Evolutionary conservation across 2,329 filamentous ascomycete genomes (phyloP).

Genomic region (Aureobasidium lini): DNA sequence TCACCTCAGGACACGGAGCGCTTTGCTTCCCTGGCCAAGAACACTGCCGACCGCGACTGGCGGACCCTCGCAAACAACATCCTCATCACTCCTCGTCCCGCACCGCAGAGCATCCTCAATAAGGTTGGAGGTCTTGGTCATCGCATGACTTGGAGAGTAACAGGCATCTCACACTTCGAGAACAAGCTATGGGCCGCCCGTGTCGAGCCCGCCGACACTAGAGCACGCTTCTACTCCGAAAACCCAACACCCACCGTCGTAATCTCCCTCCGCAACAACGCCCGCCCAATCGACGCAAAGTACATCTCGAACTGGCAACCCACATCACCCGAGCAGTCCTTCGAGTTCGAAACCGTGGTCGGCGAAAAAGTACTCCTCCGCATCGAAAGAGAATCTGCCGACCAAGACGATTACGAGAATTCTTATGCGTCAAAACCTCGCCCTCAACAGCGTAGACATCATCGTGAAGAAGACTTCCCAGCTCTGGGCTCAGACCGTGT

Average conservation of each 20-base stretch:
- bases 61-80: constrained; percentile 84
- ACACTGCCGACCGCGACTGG: constrained; percentile 49
- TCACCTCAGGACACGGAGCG: constrained; percentile 61
- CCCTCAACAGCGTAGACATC: constrained; percentile 38
- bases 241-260: constrained; percentile 73
- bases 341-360: constrained; percentile 74
- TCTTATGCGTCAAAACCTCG: constrained; percentile 55
- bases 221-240: constrained; percentile 67
- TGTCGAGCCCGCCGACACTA: constrained; percentile 63
- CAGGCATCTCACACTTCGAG: constrained; percentile 65
- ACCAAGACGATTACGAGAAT: constrained; percentile 52
- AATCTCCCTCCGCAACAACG: constrained; percentile 67
- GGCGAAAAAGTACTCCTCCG: constrained; percentile 79
- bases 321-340: constrained; percentile 59
- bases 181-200: constrained; percentile 82
- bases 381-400: constrained; percentile 61
- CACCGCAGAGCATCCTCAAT: constrained; percentile 62
- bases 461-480: constrained; percentile 41
- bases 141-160: constrained; percentile 78
- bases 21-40: constrained; percentile 62
- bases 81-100: constrained; percentile 74
- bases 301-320: constrained; percentile 70
- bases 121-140: constrained; percentile 82
- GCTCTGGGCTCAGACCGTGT: constrained; percentile 19
- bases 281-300: constrained; percentile 69